Conservation (phyloP, 2,329 filamentous ascomycete genomes). For the Sclerotinia spermophila region DNA sequence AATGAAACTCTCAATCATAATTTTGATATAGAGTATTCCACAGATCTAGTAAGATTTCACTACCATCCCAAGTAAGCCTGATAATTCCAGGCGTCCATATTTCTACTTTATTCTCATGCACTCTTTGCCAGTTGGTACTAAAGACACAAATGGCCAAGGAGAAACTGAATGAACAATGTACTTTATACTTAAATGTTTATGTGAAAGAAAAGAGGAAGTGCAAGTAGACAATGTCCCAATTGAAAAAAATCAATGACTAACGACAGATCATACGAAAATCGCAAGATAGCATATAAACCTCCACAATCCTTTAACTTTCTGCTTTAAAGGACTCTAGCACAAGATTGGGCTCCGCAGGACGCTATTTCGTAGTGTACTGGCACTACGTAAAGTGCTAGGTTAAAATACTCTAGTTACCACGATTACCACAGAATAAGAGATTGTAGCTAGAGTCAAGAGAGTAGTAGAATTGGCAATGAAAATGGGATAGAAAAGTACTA, state of each 20-base stretch:
- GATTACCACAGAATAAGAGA: background rate
- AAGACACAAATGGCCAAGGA: background rate
- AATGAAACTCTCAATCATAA: fast-evolving
- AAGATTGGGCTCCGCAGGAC: fast-evolving
- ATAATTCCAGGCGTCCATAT: background rate
- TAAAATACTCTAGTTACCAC: fast-evolving
- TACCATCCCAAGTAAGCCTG: too few species aligned
- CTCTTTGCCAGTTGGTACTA: too few species aligned
- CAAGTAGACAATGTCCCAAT: too few species aligned
- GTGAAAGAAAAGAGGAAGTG: background rate
- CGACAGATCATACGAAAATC: too few species aligned
- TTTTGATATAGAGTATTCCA: background rate
- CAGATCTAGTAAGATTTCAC: background rate
- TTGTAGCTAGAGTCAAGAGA: background rate
- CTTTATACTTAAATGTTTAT: background rate
- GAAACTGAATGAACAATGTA: background rate
- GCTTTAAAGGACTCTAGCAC: background rate
- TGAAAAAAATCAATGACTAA: too few species aligned
- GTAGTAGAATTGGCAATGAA: background rate
- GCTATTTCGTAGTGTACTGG: background rate
- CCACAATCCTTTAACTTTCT: background rate
- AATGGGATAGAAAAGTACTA: background rate
- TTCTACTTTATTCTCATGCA: background rate
- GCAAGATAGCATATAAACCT: background rate
- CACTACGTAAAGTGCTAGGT: fast-evolving